Conservation (phyloP, 2,329 filamentous ascomycete species). For the Amphichorda felina region DNA sequence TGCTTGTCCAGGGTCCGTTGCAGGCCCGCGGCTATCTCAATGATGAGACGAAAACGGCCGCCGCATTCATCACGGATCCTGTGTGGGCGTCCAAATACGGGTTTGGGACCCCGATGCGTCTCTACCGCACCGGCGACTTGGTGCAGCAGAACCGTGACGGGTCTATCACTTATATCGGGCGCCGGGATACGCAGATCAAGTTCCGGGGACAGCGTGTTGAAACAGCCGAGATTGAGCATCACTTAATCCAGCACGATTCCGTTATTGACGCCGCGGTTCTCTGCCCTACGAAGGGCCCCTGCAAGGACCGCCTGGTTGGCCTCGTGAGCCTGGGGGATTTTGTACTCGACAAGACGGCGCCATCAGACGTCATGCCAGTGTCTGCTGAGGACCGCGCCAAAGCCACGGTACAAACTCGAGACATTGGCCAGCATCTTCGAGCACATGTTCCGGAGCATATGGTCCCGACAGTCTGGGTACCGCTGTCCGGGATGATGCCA, state of each 20-base stretch:
- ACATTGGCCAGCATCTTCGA: too few species aligned
- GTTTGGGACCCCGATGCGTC: conserved; percentile 55
- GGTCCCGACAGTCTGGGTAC: too few species aligned
- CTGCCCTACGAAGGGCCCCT: too few species aligned
- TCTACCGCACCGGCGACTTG: conserved; percentile 76
- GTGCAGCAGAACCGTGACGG: conserved; percentile 70
- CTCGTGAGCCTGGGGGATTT: too few species aligned
- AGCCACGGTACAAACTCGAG: too few species aligned
- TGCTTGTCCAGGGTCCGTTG: conserved; percentile 9
- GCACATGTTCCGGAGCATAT: too few species aligned
- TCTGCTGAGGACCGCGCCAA: too few species aligned
- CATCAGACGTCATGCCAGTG: too few species aligned
- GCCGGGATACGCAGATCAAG: conserved; percentile 72
- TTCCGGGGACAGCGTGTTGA: conserved; percentile 71
- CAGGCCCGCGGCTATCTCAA: conserved; percentile 11
- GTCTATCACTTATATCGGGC: conserved; percentile 58
- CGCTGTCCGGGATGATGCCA: too few species aligned
- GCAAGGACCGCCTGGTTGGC: too few species aligned
- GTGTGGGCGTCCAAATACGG: conserved; percentile 59
- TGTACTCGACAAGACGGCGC: too few species aligned
- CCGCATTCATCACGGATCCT: conserved; percentile 7
- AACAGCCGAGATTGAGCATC: conserved; percentile 56
- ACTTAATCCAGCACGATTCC: not conserved
- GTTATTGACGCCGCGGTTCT: too few species aligned
- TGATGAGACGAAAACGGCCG: conserved; percentile 7